phyloP scores from a whole-genome alignment of 306 rosid species.

The Abrus precatorius region DNA sequence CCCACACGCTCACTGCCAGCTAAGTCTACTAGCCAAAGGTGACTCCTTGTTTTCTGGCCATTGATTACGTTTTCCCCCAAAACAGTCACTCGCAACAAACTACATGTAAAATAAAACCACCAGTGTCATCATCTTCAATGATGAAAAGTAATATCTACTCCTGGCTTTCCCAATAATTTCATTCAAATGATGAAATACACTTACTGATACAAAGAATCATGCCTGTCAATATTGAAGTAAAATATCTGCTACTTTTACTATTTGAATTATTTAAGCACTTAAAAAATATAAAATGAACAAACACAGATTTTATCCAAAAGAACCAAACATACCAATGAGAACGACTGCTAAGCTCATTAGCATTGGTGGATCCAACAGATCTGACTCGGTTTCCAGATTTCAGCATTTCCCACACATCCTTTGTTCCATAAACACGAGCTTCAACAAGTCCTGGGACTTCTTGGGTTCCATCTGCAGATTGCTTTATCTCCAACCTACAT shows the following conservation, averaged over 20 bases:
- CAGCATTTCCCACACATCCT: conserved; percentile 83
- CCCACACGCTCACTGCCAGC: conserved; percentile 99
- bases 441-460: conserved; percentile 97
- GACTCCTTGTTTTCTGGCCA: conserved; percentile 86
- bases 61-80: conserved; percentile 74
- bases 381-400: conserved; percentile 76
- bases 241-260: neutral
- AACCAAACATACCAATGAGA: conserved; percentile 79
- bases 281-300: neutral
- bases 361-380: conserved; percentile 94
- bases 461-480: conserved; percentile 86
- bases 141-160: neutral
- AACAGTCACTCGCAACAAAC: conserved; percentile 87
- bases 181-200: conserved; percentile 8
- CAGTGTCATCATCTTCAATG: conserved; percentile 30
- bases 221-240: neutral
- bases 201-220: neutral
- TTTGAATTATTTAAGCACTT: conserved; percentile 2
- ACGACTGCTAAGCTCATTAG: conserved; percentile 94
- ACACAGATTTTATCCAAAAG: neutral
- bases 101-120: conserved; percentile 51
- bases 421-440: conserved; percentile 67
- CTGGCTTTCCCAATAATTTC: conserved; percentile 5
- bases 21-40: conserved; percentile 97
- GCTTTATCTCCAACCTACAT: conserved; percentile 89